phyloP scores from a whole-genome alignment of 345 rosid genomes.

The Garcia nutans region DNA sequence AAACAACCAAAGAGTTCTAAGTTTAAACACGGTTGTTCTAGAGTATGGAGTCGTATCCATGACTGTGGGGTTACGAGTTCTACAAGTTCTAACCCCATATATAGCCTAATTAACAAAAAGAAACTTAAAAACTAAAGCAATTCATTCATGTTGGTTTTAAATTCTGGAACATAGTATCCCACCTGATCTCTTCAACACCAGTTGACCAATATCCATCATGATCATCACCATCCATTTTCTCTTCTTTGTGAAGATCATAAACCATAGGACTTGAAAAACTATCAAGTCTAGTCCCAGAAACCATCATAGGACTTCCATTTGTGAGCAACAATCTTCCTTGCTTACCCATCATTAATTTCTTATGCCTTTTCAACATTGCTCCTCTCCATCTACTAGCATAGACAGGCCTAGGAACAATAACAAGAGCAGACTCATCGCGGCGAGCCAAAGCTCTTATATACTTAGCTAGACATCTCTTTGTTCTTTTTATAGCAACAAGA shows the following conservation, averaged over 20 bases:
- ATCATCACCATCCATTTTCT: slow-evolving; percentile 30
- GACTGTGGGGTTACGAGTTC: too few species aligned
- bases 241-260: slow-evolving; percentile 43
- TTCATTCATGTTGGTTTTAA: slow-evolving; percentile 72
- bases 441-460: slow-evolving; percentile 49
- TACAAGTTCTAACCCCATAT: too few species aligned
- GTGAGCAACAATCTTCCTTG: slow-evolving; percentile 62
- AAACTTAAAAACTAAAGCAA: neutral
- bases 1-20: too few species aligned
- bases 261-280: slow-evolving; percentile 55
- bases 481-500: slow-evolving; percentile 57
- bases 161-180: slow-evolving; percentile 95
- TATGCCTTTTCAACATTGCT: slow-evolving; percentile 65
- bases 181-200: slow-evolving; percentile 63
- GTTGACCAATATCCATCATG: slow-evolving; percentile 49
- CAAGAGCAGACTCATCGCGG: slow-evolving; percentile 49
- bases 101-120: neutral
- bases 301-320: slow-evolving; percentile 48
- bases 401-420: slow-evolving; percentile 44
- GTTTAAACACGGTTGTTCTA: too few species aligned
- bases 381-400: slow-evolving; percentile 55
- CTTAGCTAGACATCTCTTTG: slow-evolving; percentile 48
- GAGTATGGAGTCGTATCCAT: too few species aligned
- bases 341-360: slow-evolving; percentile 44
- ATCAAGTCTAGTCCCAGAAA: slow-evolving; percentile 30